Evolutionary conservation across 179 eudicot genomes (phyloP).

Genomic region (Beta lomatogona): DNA sequence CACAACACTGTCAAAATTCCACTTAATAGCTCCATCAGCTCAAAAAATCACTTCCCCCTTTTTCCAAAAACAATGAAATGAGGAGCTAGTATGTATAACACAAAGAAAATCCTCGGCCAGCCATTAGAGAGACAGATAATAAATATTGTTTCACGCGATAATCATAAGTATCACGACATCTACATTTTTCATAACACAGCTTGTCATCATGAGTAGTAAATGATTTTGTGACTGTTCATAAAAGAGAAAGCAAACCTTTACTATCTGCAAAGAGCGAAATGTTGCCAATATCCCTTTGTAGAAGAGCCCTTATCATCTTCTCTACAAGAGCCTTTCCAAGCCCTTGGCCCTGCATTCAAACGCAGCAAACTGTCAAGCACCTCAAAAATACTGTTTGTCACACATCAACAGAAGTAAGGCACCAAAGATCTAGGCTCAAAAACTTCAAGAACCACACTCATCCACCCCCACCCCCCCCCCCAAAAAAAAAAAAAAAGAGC

Average conservation of each 20-base stretch:
- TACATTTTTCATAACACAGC: not conserved
- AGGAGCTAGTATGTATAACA: not conserved
- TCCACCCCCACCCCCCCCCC: not conserved
- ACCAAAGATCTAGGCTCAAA: not conserved
- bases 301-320: slow-evolving; percentile 86
- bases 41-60: too few species aligned
- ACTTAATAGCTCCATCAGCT: not conserved
- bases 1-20: not conserved
- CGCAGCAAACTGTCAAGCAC: not conserved
- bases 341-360: slow-evolving; percentile 80
- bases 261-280: slow-evolving; percentile 91
- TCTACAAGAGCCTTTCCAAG: slow-evolving; percentile 96
- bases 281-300: slow-evolving; percentile 93
- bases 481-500: too few species aligned
- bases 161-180: not conserved
- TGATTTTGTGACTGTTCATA: not conserved
- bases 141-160: not conserved
- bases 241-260: slow-evolving; percentile 52
- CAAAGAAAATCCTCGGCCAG: not conserved
- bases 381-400: not conserved
- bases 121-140: not conserved
- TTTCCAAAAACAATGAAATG: not conserved
- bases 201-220: not conserved
- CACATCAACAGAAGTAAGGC: not conserved
- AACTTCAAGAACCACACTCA: not conserved